Base-by-base conservation (phyloP, 164 flowering plant genomes). In the Piper betle region DNA sequence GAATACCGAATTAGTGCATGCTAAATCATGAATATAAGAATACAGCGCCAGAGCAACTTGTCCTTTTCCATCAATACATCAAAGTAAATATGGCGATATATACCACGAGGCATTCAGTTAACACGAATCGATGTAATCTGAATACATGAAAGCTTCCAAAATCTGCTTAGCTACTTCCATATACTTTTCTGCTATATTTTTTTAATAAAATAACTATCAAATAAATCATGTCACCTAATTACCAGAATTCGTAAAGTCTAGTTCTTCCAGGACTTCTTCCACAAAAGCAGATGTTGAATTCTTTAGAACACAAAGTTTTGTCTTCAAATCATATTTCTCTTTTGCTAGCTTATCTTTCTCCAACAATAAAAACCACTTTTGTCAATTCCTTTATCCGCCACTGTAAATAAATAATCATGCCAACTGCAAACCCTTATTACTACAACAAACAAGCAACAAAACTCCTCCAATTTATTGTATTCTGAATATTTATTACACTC, bases 231-330 rank as follows among this genome's bases (percentile, higher is more conserved):
- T 4, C 9, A 18, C 5, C 5, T 37, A 55, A 37, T 62, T 73
- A 84, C 91, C 85, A 53, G 76, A 64, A 58, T 75, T 82, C 4
- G 74, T 71, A 58, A 38, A 62, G 59, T 66, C 68, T 70, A 81
- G 80, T 57, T 81, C 91, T 69, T 74, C 80, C 46, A 82, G 74
- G 61, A 76, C 72, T 68, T 76, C 83, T 53, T 81, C 87, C 40
- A 73, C 71, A 66, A 74, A 79, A 37, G 77, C 80, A 15, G 67
- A 62, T 69, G 78, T 66, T 54, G 87, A 76, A 64, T 68, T 77
- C 61, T 55, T 66, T 55, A 83, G 42, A 58, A 73, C 69, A 65
- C 58, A 68, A 58, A 62, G 67, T 63, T 81, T 83, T 69, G 62
- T 68, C 15, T 77, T 73, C 72, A 80, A 70, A 12, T 59, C 58